phyloP scores from a whole-genome alignment of 352 stramenopile genomes.

The Globisporangium megalacanthum region DNA sequence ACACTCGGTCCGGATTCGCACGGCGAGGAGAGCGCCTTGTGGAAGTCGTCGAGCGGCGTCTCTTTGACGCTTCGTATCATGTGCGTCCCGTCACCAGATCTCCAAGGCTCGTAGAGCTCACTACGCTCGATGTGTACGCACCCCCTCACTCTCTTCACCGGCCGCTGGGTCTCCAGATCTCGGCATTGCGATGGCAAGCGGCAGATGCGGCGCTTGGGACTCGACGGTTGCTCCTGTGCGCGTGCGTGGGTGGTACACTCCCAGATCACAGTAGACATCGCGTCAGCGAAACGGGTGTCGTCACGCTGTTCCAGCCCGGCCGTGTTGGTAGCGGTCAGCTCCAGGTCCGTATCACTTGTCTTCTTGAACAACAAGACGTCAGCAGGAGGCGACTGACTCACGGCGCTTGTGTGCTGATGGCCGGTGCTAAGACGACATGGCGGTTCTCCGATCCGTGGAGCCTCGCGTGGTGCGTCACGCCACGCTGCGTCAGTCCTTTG shows the following conservation, averaged over 20 bases:
- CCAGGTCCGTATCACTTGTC: background rate
- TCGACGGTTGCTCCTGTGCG: background rate
- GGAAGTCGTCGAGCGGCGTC: background rate
- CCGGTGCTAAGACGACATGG: background rate
- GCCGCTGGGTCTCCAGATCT: conserved; percentile 5
- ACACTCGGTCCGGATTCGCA: conserved; percentile 5
- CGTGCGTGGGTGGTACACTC: background rate
- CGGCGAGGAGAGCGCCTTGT: conserved; percentile 1
- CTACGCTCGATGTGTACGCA: background rate
- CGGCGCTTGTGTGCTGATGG: background rate
- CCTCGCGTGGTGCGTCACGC: conserved; percentile 7
- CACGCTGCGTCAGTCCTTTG: background rate
- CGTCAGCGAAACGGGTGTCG: background rate
- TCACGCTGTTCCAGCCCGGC: background rate
- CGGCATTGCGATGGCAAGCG: conserved; percentile 12
- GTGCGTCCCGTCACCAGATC: background rate
- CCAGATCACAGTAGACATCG: background rate
- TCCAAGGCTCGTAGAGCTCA: background rate
- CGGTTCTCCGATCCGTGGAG: conserved; percentile 8
- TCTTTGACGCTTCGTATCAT: background rate
- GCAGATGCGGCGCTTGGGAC: background rate
- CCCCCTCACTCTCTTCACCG: too few species aligned
- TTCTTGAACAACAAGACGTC: too few species aligned
- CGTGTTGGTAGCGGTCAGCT: background rate
- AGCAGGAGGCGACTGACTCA: too few species aligned